Evolutionary conservation across 306 rosid species (phyloP).

Genomic region (Cyclanthera cordifolia): DNA sequence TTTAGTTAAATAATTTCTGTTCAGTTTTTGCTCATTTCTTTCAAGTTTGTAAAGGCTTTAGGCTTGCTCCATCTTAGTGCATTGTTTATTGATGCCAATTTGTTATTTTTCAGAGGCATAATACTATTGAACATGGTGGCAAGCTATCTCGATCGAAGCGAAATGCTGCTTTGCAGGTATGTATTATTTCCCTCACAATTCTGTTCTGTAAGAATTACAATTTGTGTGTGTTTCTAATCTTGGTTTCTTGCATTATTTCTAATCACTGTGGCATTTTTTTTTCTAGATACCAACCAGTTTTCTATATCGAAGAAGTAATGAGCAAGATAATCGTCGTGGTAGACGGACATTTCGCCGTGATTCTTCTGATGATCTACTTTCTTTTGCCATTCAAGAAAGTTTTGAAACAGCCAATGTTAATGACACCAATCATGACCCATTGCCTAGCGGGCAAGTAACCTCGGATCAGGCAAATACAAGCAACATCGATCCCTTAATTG

Average conservation of each 20-base stretch:
- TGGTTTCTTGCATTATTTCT: background rate
- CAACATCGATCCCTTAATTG: conserved; percentile 43
- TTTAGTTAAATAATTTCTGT: background rate
- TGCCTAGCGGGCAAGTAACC: conserved; percentile 32
- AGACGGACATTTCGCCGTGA: conserved; percentile 56
- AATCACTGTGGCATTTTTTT: background rate
- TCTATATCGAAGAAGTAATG: conserved; percentile 41
- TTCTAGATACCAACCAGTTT: background rate
- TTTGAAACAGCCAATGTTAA: conserved; percentile 46
- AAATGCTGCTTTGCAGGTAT: conserved; percentile 88
- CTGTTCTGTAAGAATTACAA: background rate
- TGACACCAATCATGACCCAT: conserved; percentile 27
- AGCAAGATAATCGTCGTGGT: conserved; percentile 65
- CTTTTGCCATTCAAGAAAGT: conserved; percentile 79
- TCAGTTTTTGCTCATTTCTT: background rate
- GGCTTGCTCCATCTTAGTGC: conserved; percentile 1
- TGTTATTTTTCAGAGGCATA: conserved; percentile 56
- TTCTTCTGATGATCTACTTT: conserved; percentile 56
- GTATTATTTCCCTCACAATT: background rate
- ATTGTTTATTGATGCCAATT: background rate
- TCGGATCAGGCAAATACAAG: conserved; percentile 29
- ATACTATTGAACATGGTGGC: conserved; percentile 84
- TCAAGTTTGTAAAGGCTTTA: background rate
- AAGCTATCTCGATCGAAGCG: conserved; percentile 89
- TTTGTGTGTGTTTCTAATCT: background rate